A percentile compares a stretch with the other conserved stretches of the same genome.
Conservation (phyloP, 805 yeast species). For the Candida montana region DNA sequence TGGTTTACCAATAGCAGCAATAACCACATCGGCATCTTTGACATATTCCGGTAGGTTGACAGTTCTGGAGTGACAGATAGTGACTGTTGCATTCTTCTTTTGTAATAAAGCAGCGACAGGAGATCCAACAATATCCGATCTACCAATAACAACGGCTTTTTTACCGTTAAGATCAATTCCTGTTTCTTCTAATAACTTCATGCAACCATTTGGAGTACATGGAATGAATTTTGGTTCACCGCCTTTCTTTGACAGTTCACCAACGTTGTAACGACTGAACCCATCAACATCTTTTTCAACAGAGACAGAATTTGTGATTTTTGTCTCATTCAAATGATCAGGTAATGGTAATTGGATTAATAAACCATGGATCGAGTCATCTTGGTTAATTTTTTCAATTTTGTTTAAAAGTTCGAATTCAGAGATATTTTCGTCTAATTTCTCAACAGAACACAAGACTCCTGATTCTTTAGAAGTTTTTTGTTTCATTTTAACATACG, state of each 20-base stretch:
- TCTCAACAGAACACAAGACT: slow-evolving; percentile 60
- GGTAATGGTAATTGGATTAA: slow-evolving; percentile 92
- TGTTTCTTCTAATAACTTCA: slow-evolving; percentile 68
- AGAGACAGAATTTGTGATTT: slow-evolving; percentile 74
- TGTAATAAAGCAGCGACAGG: slow-evolving; percentile 85
- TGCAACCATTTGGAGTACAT: slow-evolving; percentile 93
- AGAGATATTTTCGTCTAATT: slow-evolving; percentile 55
- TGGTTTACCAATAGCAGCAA: slow-evolving; percentile 89
- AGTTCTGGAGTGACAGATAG: slow-evolving; percentile 77
- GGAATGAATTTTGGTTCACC: slow-evolving; percentile 83
- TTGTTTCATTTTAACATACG: slow-evolving; percentile 87
- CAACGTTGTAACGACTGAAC: slow-evolving; percentile 81
- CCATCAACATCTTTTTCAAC: slow-evolving; percentile 93
- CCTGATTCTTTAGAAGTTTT: slow-evolving; percentile 86
- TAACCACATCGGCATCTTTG: slow-evolving; percentile 74
- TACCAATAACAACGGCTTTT: slow-evolving; percentile 85
- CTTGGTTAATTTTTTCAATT: slow-evolving; percentile 63
- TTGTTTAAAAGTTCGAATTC: slow-evolving; percentile 56
- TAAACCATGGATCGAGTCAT: slow-evolving; percentile 76
- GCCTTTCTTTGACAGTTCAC: slow-evolving; percentile 83
- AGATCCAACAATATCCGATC: slow-evolving; percentile 94
- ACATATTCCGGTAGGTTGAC: slow-evolving; percentile 52
- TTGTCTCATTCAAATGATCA: slow-evolving; percentile 66
- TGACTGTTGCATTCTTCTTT: slow-evolving; percentile 75
- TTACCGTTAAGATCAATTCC: slow-evolving; percentile 69